Evolutionary conservation across 805 yeast species (phyloP), one percentile per base, ranked within the genome.

Genomic region (Candida awuae): DNA sequence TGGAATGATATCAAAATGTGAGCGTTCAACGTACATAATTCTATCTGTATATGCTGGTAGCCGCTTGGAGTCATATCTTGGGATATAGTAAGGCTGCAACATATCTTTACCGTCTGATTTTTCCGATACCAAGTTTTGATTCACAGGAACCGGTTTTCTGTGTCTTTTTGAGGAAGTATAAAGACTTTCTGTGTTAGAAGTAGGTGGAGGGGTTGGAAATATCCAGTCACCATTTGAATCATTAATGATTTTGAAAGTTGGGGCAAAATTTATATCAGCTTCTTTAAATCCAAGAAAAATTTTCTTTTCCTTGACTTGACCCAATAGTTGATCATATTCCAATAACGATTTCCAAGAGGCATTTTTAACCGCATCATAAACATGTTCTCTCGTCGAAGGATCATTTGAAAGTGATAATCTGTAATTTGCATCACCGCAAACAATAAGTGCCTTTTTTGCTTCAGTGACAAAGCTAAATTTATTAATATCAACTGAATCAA

Each of bases 31-130:
- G 51, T 59, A 67, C 16, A 76, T 50, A 3, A 77, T 65, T 23
- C 84, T 62, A 44, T 77, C 84, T 0, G 82, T 75, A 51, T 76
- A 77, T 1, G 80, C 71, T 0, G 84, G 82, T 6, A 60, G 54
- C 34, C 82, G 58, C 15, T 50, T 55, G 4, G 48, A 32, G 36
- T 64, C 65, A 31, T 54, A 55, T 18, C 32, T 21, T 13, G 46
- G 46, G 12, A 33, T 23, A 32, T 36, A 41, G 13, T 29, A 56
- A 10, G 39, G 35, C 2, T 25, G 12, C 10, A 14, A 25, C 14
- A 10, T 25, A 25, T 13, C 10, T 7, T 6, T 25, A 25, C n/a
- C 13, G 4, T 14, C 20, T 6, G 6, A 18, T 12, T n/a, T 10
- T 12, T 34, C 16, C 8, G 26, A 4, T 6, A 12, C 14, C 7